Evolutionary conservation across 2,329 filamentous ascomycete genomes (phyloP).

Genomic region (Fusarium duplospermum): DNA sequence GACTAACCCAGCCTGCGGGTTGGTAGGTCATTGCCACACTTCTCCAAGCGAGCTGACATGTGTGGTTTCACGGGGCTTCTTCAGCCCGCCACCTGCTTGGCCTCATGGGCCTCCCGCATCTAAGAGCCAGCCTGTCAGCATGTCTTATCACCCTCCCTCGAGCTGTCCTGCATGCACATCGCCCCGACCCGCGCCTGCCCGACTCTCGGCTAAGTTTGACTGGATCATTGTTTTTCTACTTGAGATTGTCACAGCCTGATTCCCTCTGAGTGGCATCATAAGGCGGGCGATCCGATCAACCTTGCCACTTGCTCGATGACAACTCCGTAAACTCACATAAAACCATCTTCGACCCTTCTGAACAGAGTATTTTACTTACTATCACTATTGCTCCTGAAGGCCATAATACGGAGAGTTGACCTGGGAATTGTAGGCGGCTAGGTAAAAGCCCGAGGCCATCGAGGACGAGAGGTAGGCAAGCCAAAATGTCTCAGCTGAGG

Average conservation of each 20-base stretch:
- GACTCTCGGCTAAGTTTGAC: no score
- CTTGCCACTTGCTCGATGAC: not conserved
- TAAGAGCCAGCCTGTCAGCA: not conserved
- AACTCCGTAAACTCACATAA: not conserved
- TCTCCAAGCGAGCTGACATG: not conserved
- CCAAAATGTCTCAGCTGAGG: not conserved
- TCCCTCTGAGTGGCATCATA: not conserved
- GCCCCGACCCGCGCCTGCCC: no score
- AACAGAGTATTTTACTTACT: no score
- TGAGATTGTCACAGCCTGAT: not conserved
- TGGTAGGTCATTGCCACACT: not conserved
- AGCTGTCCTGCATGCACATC: not conserved
- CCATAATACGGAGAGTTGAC: not conserved
- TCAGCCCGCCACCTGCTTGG: not conserved
- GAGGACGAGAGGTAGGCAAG: not conserved
- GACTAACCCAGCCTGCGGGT: not conserved
- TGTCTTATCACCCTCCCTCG: not conserved
- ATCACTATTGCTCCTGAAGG: no score
- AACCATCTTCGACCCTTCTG: no score
- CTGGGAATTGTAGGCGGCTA: not conserved
- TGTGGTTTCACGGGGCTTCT: not conserved
- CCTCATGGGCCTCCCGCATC: not conserved
- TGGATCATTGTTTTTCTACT: not conserved
- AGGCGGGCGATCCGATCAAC: not conserved
- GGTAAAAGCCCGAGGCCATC: not conserved